A percentile compares a stretch with the other conserved stretches of the same genome.
Evolutionary conservation across 768 basidiomycete species (phyloP).

Genomic region (Boletus rubescentipes): DNA sequence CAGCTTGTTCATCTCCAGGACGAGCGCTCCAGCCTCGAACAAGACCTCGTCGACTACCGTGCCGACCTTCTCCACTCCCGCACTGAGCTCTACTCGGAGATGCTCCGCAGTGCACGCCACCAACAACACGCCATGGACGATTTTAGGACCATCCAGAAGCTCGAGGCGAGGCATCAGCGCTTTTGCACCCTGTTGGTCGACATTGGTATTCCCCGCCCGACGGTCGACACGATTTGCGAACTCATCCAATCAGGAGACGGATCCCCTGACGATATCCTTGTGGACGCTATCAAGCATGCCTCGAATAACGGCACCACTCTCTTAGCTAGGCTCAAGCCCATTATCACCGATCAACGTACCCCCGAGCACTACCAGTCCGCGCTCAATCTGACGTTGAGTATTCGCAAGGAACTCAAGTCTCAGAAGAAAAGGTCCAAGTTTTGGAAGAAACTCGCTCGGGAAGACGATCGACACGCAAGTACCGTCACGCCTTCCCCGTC

Average conservation of each 20-base stretch:
- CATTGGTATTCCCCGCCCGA: slow-evolving; percentile 26
- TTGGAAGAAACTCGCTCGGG: slow-evolving; percentile 45
- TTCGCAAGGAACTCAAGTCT: slow-evolving; percentile 44
- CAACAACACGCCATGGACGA: slow-evolving; percentile 25
- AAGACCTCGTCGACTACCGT: slow-evolving; percentile 29
- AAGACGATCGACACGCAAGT: slow-evolving; percentile 21
- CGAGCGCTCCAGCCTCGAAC: slow-evolving; percentile 21
- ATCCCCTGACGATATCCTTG: slow-evolving; percentile 41
- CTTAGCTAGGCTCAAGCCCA: slow-evolving; percentile 44
- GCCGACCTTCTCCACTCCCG: slow-evolving; percentile 28
- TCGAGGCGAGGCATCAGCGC: slow-evolving; percentile 25
- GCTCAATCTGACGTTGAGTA: slow-evolving; percentile 43
- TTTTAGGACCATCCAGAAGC: slow-evolving; percentile 26
- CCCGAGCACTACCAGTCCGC: slow-evolving; percentile 46
- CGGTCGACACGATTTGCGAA: slow-evolving; percentile 24
- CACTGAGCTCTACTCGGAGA: slow-evolving; percentile 30
- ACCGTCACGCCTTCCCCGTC: slow-evolving; percentile 32
- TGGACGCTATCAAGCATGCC: slow-evolving; percentile 44
- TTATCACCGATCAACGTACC: slow-evolving; percentile 35
- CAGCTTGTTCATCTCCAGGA: slow-evolving; percentile 13
- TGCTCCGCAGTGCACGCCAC: slow-evolving; percentile 26
- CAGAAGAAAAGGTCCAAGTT: slow-evolving; percentile 45
- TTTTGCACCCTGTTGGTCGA: slow-evolving; percentile 25
- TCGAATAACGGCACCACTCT: slow-evolving; percentile 37
- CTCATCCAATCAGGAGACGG: slow-evolving; percentile 29